phyloP scores from a whole-genome alignment of 352 stramenopile species.

The Ophiocytium majus region DNA sequence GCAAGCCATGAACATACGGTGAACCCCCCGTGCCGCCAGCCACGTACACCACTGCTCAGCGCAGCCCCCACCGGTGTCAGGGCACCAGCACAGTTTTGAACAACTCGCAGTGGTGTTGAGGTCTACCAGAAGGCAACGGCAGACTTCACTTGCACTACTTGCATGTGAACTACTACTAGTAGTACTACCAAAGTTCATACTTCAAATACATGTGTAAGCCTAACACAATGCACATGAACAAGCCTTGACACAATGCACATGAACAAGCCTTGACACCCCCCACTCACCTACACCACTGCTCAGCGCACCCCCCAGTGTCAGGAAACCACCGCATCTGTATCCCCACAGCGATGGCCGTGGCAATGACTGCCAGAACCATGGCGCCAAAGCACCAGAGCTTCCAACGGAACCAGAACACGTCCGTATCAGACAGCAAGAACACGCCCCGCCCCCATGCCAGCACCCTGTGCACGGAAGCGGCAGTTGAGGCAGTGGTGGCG shows the following conservation, averaged over 20 bases:
- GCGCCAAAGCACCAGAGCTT: not conserved
- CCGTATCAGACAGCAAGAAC: conserved; percentile 16
- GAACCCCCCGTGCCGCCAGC: no score
- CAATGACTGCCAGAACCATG: not conserved
- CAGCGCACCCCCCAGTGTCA: not conserved
- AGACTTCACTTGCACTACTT: not conserved
- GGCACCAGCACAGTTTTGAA: no score
- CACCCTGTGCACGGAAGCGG: not conserved
- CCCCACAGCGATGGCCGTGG: not conserved
- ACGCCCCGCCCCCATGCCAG: not conserved
- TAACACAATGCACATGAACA: not conserved
- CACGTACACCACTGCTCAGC: no score
- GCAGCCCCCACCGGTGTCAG: no score
- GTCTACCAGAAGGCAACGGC: no score
- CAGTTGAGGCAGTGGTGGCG: not conserved
- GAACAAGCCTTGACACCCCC: not conserved
- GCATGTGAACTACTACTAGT: not conserved
- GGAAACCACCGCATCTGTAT: conserved; percentile 9
- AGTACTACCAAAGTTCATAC: no score
- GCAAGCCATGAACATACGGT: no score
- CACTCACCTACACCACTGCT: conserved; percentile 15
- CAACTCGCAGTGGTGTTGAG: no score
- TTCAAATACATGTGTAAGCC: no score
- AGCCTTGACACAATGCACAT: not conserved
- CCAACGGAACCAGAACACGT: conserved; percentile 24